Base-by-base conservation (phyloP, 495 filamentous ascomycete genomes). In the Xylaria bambusicola region DNA sequence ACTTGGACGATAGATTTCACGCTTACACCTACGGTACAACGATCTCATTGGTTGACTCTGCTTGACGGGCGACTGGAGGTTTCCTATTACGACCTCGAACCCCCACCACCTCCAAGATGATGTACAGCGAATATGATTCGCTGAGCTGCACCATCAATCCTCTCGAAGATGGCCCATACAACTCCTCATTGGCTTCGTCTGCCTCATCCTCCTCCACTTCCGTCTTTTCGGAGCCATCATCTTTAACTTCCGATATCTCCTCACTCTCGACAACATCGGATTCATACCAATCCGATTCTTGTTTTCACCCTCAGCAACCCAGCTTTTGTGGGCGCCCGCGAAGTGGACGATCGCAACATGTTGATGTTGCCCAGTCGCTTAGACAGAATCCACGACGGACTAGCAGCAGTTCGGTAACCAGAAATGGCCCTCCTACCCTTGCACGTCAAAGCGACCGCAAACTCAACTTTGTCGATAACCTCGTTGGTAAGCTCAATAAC, bases 401-500 rank as follows among this genome's bases (percentile, higher is more conserved):
- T 65, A 84, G 76, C 49, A 70, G 63, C 62, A 71, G 85, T 61
- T 62, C 74, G 31, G 74, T 73, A 54, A 79, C 80, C 26, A 80
- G 86, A 63, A 73, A 84, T 54, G 84, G 85, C 61, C 92, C 93
- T 62, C 92, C 94, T 26, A 80, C 87, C 57, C 84, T 97, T 52
- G 81, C 92, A 44, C 89, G 94, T 57, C 94, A 98, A 78, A 86
- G 86, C 66, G 94, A 97, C 71, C 88, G 94, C 61, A 98, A 97
- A 78, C 84, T 89, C 69, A 92, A 88, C 72, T 98, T 98, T 71
- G 94, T 98, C 77, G 93, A 97, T 73, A 92, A 86, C 77, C 91
- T 98, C 71, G 93, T 98, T 82, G 94, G 94, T 98, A 91, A 94
- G 94, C 68, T 66, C 45, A 46, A 63, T 58, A 66, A 60, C 60